Percentiles rank a stretch among this genome's conserved stretches.
phyloP scores from a whole-genome alignment of 2,329 filamentous ascomycete species.

The Phaeophleospora eucalypticola region DNA sequence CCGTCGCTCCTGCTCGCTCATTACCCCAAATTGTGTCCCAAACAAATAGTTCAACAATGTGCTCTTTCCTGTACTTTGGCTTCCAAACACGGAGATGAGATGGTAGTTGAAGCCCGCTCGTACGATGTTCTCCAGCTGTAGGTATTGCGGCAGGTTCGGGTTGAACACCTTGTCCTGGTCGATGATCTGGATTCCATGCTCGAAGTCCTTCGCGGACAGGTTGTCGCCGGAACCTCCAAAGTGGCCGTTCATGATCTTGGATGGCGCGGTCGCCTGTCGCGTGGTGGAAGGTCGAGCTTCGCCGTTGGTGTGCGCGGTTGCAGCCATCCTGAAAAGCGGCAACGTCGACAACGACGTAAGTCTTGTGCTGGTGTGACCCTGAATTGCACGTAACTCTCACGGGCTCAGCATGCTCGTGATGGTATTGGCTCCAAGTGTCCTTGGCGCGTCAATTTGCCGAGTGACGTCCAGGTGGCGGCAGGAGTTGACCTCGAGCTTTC shows the following conservation, averaged over 20 bases:
- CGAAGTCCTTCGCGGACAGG: slow-evolving; percentile 65
- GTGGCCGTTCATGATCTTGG: slow-evolving; percentile 65
- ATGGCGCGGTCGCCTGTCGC: slow-evolving; percentile 33
- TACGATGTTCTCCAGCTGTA: slow-evolving; percentile 73
- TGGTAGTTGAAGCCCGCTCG: slow-evolving; percentile 98
- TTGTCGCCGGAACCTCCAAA: slow-evolving; percentile 68
- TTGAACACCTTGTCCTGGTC: slow-evolving; percentile 97
- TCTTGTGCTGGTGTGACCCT: neutral
- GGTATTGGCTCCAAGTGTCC: neutral
- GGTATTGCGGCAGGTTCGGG: slow-evolving; percentile 76
- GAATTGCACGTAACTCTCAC: neutral
- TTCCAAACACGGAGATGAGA: slow-evolving; percentile 97
- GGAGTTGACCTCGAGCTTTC: neutral
- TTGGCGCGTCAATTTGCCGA: neutral
- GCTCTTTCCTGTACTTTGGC: slow-evolving; percentile 97
- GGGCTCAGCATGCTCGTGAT: neutral
- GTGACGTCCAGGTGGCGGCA: neutral
- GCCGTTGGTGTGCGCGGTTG: neutral
- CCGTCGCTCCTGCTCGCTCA: slow-evolving; percentile 88
- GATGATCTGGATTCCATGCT: slow-evolving; percentile 94
- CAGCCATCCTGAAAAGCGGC: neutral
- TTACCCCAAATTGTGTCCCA: slow-evolving; percentile 92
- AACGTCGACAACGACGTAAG: neutral
- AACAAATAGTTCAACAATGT: slow-evolving; percentile 95
- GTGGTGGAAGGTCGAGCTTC: slow-evolving; percentile 9